Evolutionary conservation across 2,329 filamentous ascomycete genomes (phyloP).

Genomic region (Hymenoscyphus linearis): DNA sequence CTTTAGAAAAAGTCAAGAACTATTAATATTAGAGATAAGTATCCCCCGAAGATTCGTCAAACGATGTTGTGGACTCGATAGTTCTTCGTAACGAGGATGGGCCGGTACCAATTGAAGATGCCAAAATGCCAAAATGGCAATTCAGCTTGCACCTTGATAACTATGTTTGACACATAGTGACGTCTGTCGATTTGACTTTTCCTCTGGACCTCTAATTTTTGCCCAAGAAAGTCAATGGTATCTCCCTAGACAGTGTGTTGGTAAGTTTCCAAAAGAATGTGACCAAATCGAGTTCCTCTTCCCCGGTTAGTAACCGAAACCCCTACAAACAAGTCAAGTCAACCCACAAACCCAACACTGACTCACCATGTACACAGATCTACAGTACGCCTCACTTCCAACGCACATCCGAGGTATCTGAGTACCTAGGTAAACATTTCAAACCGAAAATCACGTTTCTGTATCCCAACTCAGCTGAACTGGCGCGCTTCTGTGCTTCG

Average conservation of each 20-base stretch:
- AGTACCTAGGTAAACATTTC: background rate
- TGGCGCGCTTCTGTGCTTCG: conserved; percentile 19
- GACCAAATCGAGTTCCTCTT: no score
- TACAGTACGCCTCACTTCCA: background rate
- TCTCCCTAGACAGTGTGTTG: no score
- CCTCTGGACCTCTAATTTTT: background rate
- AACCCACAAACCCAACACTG: background rate
- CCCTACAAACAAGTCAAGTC: background rate
- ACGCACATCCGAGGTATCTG: conserved; percentile 1
- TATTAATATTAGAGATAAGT: background rate
- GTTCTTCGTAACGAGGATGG: background rate
- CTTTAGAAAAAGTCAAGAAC: background rate
- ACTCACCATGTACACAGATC: background rate
- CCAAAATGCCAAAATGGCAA: background rate
- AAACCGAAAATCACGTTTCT: conserved; percentile 12
- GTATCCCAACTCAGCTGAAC: conserved; percentile 27
- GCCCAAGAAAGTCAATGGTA: background rate
- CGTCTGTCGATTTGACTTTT: conserved; percentile 13
- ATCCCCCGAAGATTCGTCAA: background rate
- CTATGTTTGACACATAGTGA: conserved; percentile 1
- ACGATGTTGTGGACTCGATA: background rate
- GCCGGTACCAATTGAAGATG: background rate
- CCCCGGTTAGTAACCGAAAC: no score
- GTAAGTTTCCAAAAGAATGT: no score
- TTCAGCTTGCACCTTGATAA: conserved; percentile 8